phyloP scores from a whole-genome alignment of 305 asterid genomes.

The Rubia tinctorum region DNA sequence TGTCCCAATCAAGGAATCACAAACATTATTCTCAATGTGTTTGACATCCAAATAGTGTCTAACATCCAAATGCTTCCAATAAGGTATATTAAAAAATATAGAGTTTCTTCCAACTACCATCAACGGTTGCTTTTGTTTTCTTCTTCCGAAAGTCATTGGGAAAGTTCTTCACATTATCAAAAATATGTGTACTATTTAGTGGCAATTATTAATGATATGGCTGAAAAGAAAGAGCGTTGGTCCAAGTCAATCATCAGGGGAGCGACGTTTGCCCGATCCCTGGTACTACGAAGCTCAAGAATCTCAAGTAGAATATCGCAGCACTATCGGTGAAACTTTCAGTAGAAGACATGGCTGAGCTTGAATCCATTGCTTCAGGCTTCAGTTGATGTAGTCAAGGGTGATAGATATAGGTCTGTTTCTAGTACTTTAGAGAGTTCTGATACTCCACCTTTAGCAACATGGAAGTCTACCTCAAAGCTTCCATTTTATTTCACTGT shows the following conservation, averaged over 20 bases:
- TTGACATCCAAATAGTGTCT: too few relatives aligned
- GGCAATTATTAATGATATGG: constrained; percentile 1
- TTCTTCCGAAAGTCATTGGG: too few relatives aligned
- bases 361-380: constrained; percentile 17
- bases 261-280: constrained; percentile 8
- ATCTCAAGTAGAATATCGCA: constrained; percentile 9
- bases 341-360: constrained; percentile 14
- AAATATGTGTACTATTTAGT: too few relatives aligned
- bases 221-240: constrained; percentile 13
- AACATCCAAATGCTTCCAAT: too few relatives aligned
- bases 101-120: too few relatives aligned
- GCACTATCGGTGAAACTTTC: constrained; percentile 11
- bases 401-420: constrained; percentile 9
- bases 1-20: too few relatives aligned
- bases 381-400: constrained; percentile 14
- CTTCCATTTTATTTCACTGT: background rate
- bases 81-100: too few relatives aligned
- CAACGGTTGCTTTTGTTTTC: too few relatives aligned
- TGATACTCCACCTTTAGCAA: constrained; percentile 9
- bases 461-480: constrained; percentile 4
- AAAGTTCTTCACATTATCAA: too few relatives aligned
- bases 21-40: too few relatives aligned
- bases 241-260: constrained; percentile 11
- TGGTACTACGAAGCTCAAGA: constrained; percentile 15
- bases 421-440: background rate